Conservation (phyloP, 495 filamentous ascomycete species). For the Talaromyces wortmannii region DNA sequence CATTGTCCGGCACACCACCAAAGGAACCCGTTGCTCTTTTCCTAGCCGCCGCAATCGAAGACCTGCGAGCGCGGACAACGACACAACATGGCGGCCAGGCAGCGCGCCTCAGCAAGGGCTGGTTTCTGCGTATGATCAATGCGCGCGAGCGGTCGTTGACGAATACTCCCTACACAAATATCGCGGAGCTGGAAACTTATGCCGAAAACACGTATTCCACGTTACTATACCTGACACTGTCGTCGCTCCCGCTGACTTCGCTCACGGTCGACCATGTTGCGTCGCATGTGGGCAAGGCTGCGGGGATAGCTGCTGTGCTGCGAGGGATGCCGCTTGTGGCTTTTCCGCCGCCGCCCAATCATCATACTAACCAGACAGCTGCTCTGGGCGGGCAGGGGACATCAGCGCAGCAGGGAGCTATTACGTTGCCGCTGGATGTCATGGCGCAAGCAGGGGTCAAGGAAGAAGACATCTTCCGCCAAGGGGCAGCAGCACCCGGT, state of each 20-base stretch:
- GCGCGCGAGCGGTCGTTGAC: constrained; percentile 77
- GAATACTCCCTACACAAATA: constrained; percentile 68
- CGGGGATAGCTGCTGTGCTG: constrained; percentile 76
- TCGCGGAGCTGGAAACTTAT: constrained; percentile 75
- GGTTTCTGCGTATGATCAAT: constrained; percentile 71
- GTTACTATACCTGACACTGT: constrained; percentile 83
- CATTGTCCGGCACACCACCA: constrained; percentile 66
- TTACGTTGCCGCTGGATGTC: constrained; percentile 79
- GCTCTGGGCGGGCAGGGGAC: constrained; percentile 15
- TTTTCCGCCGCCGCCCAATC: constrained; percentile 59
- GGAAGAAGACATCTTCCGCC: constrained; percentile 82
- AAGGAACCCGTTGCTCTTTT: constrained; percentile 89
- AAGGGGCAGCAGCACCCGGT: constrained; percentile 69
- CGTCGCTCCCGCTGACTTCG: constrained; percentile 65
- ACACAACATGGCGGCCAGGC: constrained; percentile 30
- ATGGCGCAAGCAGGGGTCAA: constrained; percentile 74
- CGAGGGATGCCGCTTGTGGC: constrained; percentile 80
- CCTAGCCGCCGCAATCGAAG: constrained; percentile 59
- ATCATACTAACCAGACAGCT: constrained; percentile 37
- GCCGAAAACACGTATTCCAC: constrained; percentile 92
- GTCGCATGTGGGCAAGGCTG: constrained; percentile 89
- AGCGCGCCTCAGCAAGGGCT: constrained; percentile 64
- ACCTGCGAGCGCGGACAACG: constrained; percentile 49
- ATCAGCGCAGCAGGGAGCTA: constrained; percentile 53
- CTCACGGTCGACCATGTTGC: constrained; percentile 89